Percentiles rank a stretch among this genome's conserved stretches.
Conservation (phyloP, 116 monocot species). For the Trichopus zeylanicus region DNA sequence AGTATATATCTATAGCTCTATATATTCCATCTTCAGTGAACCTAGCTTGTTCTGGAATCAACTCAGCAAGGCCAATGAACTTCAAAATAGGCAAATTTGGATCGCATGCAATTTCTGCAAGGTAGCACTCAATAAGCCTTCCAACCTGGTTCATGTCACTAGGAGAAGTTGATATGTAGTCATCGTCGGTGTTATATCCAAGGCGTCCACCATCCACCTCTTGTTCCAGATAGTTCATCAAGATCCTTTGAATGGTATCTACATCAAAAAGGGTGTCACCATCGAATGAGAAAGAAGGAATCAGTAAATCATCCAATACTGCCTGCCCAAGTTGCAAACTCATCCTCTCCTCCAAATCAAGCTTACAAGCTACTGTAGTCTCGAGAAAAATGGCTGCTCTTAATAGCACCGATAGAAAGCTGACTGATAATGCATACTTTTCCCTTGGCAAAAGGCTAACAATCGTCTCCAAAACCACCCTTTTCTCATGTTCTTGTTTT, state of each 20-base stretch:
- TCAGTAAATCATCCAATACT: slow-evolving; percentile 73
- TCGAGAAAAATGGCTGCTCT: slow-evolving; percentile 65
- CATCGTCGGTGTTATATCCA: slow-evolving; percentile 36
- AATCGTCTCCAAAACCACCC: slow-evolving; percentile 66
- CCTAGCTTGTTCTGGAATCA: slow-evolving; percentile 67
- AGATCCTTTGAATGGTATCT: slow-evolving; percentile 67
- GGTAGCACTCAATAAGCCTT: slow-evolving; percentile 77
- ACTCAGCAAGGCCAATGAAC: slow-evolving; percentile 62
- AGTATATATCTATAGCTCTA: slow-evolving; percentile 80
- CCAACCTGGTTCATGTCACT: slow-evolving; percentile 49
- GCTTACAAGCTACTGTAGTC: slow-evolving; percentile 77
- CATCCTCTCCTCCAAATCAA: slow-evolving; percentile 82
- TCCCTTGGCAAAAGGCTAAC: slow-evolving; percentile 73
- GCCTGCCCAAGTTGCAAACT: slow-evolving; percentile 64
- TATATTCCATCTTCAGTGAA: slow-evolving; percentile 83
- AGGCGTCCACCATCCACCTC: slow-evolving; percentile 19
- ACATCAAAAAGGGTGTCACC: slow-evolving; percentile 56
- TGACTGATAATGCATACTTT: slow-evolving; percentile 71
- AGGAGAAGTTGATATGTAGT: slow-evolving; percentile 20
- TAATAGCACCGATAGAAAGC: slow-evolving; percentile 74
- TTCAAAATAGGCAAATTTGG: slow-evolving; percentile 40
- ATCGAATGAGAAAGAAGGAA: slow-evolving; percentile 52
- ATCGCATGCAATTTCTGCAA: slow-evolving; percentile 78
- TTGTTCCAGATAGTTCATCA: slow-evolving; percentile 60
- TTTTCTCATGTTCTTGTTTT: slow-evolving; percentile 74